These are phyloP conservation scores for Verticillium alfalfae DNA, from an alignment of 2,329 filamentous ascomycete species.

Conservation along the genomic window DNA sequence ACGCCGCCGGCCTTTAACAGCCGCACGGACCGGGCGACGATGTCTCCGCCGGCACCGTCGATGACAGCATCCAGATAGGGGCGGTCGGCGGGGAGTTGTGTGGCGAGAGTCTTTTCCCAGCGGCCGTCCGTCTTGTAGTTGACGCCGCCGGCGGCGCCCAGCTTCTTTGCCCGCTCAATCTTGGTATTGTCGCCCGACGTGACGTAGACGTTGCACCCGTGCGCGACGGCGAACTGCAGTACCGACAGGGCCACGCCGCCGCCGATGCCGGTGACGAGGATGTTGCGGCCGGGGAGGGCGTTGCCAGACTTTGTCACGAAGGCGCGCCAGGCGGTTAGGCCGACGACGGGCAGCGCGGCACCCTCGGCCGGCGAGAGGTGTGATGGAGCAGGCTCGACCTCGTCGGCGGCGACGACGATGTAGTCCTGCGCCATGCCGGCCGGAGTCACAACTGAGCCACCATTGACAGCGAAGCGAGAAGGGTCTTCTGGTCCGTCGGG, in stretches of 20 bases:
- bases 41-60: conserved; percentile 84
- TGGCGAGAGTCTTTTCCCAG: conserved; percentile 74
- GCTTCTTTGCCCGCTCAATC: conserved; percentile 61
- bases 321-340: conserved; percentile 83
- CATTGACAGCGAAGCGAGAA: conserved; percentile 56
- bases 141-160: conserved; percentile 81
- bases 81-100: conserved; percentile 57
- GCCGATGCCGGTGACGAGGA: conserved; percentile 86
- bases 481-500: conserved; percentile 69
- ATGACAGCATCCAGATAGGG: conserved; percentile 76
- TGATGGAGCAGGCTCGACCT: conserved; percentile 70
- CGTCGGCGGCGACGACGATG: conserved; percentile 60
- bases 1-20: conserved; percentile 77
- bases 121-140: conserved; percentile 62
- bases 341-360: conserved; percentile 79
- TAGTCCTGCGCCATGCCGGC: conserved; percentile 73
- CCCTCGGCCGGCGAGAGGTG: conserved; percentile 71
- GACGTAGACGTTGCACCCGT: conserved; percentile 75
- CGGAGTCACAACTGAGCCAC: conserved; percentile 60
- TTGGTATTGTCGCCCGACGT: conserved; percentile 71
- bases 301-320: conserved; percentile 72
- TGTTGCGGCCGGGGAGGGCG: conserved; percentile 59
- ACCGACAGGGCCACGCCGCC: conserved; percentile 84
- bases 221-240: conserved; percentile 70
- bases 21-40: conserved; percentile 62